These are phyloP conservation scores for Laguncularia racemosa DNA, from an alignment of 345 rosid genomes.

Conservation along the genomic window DNA sequence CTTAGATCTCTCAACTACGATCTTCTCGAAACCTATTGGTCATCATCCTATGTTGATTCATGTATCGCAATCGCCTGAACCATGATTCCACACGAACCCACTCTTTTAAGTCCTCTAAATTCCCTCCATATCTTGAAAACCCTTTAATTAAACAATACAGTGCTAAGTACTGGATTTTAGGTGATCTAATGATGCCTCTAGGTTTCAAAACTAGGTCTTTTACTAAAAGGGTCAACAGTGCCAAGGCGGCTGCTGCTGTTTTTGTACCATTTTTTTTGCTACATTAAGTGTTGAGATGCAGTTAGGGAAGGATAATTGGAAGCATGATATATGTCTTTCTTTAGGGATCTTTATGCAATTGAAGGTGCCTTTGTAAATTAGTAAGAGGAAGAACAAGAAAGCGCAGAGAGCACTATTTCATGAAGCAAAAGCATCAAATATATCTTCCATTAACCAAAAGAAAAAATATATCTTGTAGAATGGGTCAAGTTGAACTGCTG, in stretches of 20 bases:
- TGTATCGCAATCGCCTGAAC: slow-evolving; percentile 69
- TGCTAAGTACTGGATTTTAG: slow-evolving; percentile 93
- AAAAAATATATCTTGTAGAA: too few species aligned
- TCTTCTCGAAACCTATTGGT: slow-evolving; percentile 71
- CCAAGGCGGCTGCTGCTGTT: slow-evolving; percentile 61
- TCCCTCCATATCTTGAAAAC: slow-evolving; percentile 67
- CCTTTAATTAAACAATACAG: slow-evolving; percentile 94
- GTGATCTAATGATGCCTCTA: slow-evolving; percentile 69
- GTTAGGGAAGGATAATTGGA: slow-evolving; percentile 64
- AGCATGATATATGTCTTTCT: too few species aligned
- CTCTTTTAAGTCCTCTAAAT: slow-evolving; percentile 16
- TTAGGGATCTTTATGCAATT: too few species aligned
- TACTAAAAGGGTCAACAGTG: slow-evolving; percentile 51
- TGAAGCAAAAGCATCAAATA: too few species aligned
- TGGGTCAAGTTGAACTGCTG: too few species aligned
- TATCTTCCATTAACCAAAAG: too few species aligned
- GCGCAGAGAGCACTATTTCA: too few species aligned
- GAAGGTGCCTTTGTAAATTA: too few species aligned
- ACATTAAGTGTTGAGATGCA: slow-evolving; percentile 89
- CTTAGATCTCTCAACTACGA: slow-evolving; percentile 85
- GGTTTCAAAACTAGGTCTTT: slow-evolving; percentile 39
- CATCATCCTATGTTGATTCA: slow-evolving; percentile 44
- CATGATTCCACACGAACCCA: slow-evolving; percentile 25
- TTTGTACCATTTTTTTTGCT: slow-evolving; percentile 90
- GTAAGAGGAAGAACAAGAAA: too few species aligned